Evolutionary conservation across 2,329 filamentous ascomycete species (phyloP).

Genomic region (Nigrospora oryzae): DNA sequence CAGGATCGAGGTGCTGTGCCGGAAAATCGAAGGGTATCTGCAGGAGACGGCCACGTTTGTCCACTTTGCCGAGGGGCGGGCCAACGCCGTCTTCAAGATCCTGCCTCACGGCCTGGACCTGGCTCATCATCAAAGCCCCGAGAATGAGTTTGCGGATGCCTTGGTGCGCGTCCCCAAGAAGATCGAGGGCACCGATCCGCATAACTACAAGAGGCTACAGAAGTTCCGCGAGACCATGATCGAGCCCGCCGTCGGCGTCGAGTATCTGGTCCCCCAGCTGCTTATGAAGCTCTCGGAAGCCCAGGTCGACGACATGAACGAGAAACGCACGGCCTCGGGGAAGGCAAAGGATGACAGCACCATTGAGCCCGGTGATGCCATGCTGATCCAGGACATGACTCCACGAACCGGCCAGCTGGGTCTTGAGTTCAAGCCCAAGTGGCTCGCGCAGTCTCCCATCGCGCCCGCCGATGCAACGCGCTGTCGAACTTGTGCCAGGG

Average conservation of each 20-base stretch:
- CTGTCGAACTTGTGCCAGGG: slow-evolving; percentile 66
- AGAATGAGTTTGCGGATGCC: slow-evolving; percentile 31
- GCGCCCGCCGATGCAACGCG: slow-evolving; percentile 54
- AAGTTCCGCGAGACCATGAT: slow-evolving; percentile 47
- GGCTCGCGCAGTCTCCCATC: slow-evolving; percentile 68
- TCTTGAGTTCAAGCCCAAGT: slow-evolving; percentile 79
- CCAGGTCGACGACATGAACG: slow-evolving; percentile 45
- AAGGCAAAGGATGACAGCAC: slow-evolving; percentile 11
- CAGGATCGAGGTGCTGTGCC: background rate
- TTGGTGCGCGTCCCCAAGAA: slow-evolving; percentile 56
- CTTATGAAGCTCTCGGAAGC: slow-evolving; percentile 14
- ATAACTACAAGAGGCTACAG: slow-evolving; percentile 32
- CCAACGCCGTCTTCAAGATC: slow-evolving; percentile 67
- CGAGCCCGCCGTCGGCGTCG: slow-evolving; percentile 28
- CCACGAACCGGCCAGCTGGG: slow-evolving; percentile 28
- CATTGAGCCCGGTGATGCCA: slow-evolving; percentile 52
- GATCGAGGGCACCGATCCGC: slow-evolving; percentile 32
- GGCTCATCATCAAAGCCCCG: slow-evolving; percentile 23
- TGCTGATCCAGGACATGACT: slow-evolving; percentile 70
- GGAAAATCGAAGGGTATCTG: slow-evolving; percentile 2
- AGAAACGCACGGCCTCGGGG: slow-evolving; percentile 38
- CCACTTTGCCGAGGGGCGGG: slow-evolving; percentile 60
- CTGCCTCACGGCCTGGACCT: slow-evolving; percentile 11
- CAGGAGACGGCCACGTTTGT: slow-evolving; percentile 15
- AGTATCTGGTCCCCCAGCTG: slow-evolving; percentile 21